phyloP scores from a whole-genome alignment of 495 filamentous ascomycete genomes.

The Lepidopterella palustris region DNA sequence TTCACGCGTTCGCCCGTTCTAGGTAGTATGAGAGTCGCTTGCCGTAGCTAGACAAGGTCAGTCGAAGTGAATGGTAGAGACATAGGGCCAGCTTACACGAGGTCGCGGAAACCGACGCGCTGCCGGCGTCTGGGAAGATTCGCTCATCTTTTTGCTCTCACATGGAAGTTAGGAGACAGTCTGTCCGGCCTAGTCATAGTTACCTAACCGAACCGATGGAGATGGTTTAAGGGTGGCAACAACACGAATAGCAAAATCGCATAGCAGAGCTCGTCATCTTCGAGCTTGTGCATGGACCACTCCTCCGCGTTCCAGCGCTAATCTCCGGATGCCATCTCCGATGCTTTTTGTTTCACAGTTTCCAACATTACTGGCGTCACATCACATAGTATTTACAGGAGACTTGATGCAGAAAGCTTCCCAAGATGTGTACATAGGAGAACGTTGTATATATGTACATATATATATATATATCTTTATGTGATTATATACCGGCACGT shows the following conservation, averaged over 20 bases:
- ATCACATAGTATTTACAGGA: no score
- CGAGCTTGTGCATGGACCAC: not conserved
- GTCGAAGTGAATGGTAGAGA: not conserved
- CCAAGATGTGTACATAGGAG: no score
- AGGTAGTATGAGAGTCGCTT: constrained; percentile 56
- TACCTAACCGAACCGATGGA: no score
- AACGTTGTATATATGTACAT: no score
- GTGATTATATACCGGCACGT: no score
- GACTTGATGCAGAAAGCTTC: no score
- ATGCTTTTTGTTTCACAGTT: no score
- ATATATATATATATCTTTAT: no score
- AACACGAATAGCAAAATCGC: no score
- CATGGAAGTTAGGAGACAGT: not conserved
- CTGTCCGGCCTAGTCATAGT: not conserved
- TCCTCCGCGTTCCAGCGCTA: not conserved
- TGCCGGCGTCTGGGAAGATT: constrained; percentile 14
- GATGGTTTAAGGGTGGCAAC: no score
- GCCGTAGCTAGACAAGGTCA: constrained; percentile 41
- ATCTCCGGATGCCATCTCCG: not conserved
- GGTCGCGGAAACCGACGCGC: constrained; percentile 25
- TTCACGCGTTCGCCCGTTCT: constrained; percentile 54
- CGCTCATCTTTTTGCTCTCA: constrained; percentile 12
- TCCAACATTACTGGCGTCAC: no score
- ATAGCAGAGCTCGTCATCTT: no score
- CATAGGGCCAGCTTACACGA: constrained; percentile 15